Evolutionary conservation across 192 early-diverging fungal species (phyloP).

Genomic region (Haplosporangium gracile): DNA sequence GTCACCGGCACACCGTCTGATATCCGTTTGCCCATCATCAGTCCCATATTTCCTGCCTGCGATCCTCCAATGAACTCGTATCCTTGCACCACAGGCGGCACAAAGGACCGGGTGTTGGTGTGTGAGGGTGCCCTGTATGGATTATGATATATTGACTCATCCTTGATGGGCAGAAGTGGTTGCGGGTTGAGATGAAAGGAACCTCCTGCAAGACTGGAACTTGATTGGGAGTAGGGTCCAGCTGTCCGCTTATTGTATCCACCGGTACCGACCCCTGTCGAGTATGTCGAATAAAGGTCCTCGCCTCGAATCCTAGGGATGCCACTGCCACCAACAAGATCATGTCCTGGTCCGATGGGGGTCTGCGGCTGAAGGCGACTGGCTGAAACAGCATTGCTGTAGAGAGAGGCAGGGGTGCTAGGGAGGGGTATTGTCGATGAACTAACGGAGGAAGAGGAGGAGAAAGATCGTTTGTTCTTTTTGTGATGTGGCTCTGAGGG

Average conservation of each 20-base stretch:
- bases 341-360: not conserved
- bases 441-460: not conserved
- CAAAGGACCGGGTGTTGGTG: slow-evolving; percentile 36
- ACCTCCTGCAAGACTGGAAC: not conserved
- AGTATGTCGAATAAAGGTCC: not conserved
- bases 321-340: too few relatives aligned
- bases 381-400: slow-evolving; percentile 3
- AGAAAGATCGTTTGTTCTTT: not conserved
- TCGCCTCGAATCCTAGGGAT: not conserved
- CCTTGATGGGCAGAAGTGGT: slow-evolving; percentile 8
- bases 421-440: not conserved
- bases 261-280: not conserved
- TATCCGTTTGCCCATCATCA: slow-evolving; percentile 51
- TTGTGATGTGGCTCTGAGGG: slow-evolving; percentile 2
- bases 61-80: slow-evolving; percentile 48
- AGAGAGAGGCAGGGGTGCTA: not conserved
- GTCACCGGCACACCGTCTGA: slow-evolving; percentile 38
- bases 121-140: slow-evolving; percentile 40
- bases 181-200: slow-evolving; percentile 20
- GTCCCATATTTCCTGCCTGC: slow-evolving; percentile 48
- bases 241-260: slow-evolving; percentile 1
- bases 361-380: not conserved
- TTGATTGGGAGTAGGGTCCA: slow-evolving; percentile 13
- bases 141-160: slow-evolving; percentile 34
- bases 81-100: slow-evolving; percentile 28